Percentiles rank a stretch among this genome's conserved stretches.
These are phyloP conservation scores for Solanum dulcamara DNA, from an alignment of 257 asterid species.

Conservation along the genomic window DNA sequence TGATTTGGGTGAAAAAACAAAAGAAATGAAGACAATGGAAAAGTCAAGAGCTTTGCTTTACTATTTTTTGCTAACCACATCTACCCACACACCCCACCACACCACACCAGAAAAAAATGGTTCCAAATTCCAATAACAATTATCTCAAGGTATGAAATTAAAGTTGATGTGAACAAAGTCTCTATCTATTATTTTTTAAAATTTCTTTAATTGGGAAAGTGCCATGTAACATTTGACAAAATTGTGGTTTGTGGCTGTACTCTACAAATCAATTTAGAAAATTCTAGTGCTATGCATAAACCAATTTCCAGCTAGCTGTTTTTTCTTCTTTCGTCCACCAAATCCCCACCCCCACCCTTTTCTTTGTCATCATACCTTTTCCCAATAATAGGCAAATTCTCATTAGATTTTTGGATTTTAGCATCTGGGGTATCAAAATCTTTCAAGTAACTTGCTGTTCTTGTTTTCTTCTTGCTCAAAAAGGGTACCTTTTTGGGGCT, in stretches of 20 bases:
- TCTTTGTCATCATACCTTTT: slow-evolving; percentile 9
- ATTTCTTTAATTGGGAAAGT: not conserved
- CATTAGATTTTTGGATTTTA: slow-evolving; percentile 4
- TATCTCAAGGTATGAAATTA: not conserved
- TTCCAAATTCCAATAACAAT: not conserved
- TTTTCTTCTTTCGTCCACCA: not conserved
- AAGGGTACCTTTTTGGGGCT: not conserved
- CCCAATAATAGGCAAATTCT: slow-evolving; percentile 17
- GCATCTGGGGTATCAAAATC: not conserved
- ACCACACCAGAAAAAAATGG: no score
- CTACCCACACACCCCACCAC: no score
- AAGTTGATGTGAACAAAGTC: not conserved
- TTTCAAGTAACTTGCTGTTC: not conserved
- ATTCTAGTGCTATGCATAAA: not conserved
- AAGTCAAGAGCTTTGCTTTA: no score
- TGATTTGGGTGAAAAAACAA: no score
- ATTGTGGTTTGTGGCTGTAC: not conserved
- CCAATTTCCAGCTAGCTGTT: not conserved
- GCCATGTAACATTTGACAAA: not conserved
- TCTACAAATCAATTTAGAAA: not conserved
- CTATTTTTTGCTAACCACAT: no score
- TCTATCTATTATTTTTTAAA: not conserved
- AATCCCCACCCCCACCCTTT: not conserved
- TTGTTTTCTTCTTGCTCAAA: not conserved
- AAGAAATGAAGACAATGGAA: no score